A percentile compares a stretch with the other conserved stretches of the same genome.
These are phyloP conservation scores for Malbranchea zuffiana DNA, from an alignment of 2,329 filamentous ascomycete species.

Conservation along the genomic window DNA sequence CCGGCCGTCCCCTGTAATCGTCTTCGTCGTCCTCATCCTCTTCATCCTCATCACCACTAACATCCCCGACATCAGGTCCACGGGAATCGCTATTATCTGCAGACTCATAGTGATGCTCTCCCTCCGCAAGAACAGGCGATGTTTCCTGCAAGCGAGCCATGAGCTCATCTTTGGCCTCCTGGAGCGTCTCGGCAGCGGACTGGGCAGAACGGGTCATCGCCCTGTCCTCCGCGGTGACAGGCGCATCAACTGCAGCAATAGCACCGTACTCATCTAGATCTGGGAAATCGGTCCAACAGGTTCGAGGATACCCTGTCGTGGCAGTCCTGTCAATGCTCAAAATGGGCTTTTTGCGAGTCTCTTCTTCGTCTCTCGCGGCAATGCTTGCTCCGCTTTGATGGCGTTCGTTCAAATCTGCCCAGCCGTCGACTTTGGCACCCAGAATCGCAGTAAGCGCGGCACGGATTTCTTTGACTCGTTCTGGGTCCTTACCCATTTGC, in stretches of 20 bases:
- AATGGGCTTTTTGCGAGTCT: conserved; percentile 32
- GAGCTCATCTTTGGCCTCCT: conserved; percentile 41
- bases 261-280: conserved; percentile 34
- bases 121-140: conserved; percentile 31
- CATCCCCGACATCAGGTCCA: conserved; percentile 35
- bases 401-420: conserved; percentile 30
- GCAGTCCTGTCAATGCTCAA: conserved; percentile 33
- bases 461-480: conserved; percentile 36
- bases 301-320: conserved; percentile 30
- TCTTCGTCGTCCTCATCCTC: conserved; percentile 45
- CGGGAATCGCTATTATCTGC: conserved; percentile 33
- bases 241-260: conserved; percentile 28
- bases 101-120: conserved; percentile 33
- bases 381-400: conserved; percentile 9
- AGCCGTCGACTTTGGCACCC: conserved; percentile 36
- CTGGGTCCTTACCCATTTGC: conserved; percentile 37
- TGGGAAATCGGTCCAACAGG: conserved; percentile 36
- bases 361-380: conserved; percentile 20
- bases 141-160: conserved; percentile 40
- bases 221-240: conserved; percentile 36
- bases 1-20: conserved; percentile 41
- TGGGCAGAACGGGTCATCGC: conserved; percentile 38
- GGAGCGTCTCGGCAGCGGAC: conserved; percentile 40
- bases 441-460: conserved; percentile 35
- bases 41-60: conserved; percentile 37